Percentiles rank a stretch among this genome's conserved stretches.
Evolutionary conservation across 2,329 filamentous ascomycete genomes (phyloP).

Genomic region (Alternaria metachromatica): DNA sequence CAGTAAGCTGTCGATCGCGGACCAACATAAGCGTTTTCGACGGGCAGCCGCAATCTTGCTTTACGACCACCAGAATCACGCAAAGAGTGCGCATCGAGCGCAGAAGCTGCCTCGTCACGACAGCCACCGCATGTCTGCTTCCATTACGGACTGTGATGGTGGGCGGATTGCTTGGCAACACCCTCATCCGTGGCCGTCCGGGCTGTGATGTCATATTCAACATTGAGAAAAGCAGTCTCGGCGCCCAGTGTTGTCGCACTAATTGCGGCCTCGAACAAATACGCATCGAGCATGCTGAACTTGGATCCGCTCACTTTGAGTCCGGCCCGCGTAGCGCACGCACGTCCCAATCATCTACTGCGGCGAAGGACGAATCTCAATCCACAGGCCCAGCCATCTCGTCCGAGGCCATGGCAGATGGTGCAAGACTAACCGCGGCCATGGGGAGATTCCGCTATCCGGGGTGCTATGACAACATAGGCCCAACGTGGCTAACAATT

Average conservation of each 20-base stretch:
- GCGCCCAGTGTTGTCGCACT: not conserved
- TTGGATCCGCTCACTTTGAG: not conserved
- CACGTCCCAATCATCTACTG: not conserved
- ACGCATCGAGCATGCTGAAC: not conserved
- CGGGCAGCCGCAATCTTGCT: not conserved
- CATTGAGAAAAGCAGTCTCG: constrained; percentile 1
- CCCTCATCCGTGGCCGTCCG: not conserved
- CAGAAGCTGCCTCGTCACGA: not conserved
- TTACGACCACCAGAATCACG: not conserved
- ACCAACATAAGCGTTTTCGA: not conserved
- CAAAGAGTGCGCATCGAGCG: not conserved
- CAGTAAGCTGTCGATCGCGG: constrained; percentile 6
- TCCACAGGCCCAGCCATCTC: not conserved
- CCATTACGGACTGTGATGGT: not conserved
- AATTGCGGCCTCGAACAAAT: constrained; percentile 5
- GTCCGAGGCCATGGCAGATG: constrained; percentile 1
- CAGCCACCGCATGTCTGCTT: not conserved
- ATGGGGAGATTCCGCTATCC: constrained; percentile 4
- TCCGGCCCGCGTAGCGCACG: not conserved
- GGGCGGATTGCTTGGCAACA: not conserved
- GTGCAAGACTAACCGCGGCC: constrained; percentile 1
- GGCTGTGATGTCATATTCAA: constrained; percentile 3
- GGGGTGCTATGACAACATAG: constrained; percentile 5
- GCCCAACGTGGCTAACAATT: not conserved
- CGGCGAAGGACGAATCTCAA: not conserved